Conservation (phyloP, 2,329 filamentous ascomycete species). For the Cladosporium austrohemisphaericum region DNA sequence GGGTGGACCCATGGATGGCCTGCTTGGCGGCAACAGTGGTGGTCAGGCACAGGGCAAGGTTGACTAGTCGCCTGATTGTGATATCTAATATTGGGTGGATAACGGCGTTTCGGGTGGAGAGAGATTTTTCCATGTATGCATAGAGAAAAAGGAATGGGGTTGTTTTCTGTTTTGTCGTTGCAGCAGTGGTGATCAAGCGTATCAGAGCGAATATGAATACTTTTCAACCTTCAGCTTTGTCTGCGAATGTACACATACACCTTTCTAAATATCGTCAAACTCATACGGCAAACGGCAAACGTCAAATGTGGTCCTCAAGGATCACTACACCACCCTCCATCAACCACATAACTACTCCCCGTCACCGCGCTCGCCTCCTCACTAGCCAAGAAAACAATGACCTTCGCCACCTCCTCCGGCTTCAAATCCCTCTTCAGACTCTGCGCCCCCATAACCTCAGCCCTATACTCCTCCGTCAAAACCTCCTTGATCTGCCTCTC, state of each 20-base stretch:
- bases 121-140: conserved; percentile 12
- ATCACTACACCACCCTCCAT: conserved; percentile 31
- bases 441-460: conserved; percentile 28
- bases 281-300: too few species aligned
- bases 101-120: conserved; percentile 6
- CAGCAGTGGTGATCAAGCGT: conserved; percentile 5
- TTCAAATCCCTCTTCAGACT: conserved; percentile 29
- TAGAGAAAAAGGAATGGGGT: conserved; percentile 1
- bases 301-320: too few species aligned
- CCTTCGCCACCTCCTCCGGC: conserved; percentile 30
- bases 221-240: not conserved
- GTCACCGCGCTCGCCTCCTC: conserved; percentile 31
- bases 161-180: not conserved
- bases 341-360: conserved; percentile 31
- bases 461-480: conserved; percentile 28
- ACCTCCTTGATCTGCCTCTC: conserved; percentile 32
- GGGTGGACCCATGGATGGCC: conserved; percentile 62
- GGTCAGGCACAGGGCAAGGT: conserved; percentile 26
- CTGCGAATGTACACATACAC: too few species aligned
- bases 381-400: conserved; percentile 31
- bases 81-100: conserved; percentile 14
- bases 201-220: conserved; percentile 8
- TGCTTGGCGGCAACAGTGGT: conserved; percentile 54
- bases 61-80: conserved; percentile 19
- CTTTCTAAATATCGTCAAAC: too few species aligned